Base-by-base conservation (phyloP, 805 yeast genomes). In the Teunomyces pallodes region DNA sequence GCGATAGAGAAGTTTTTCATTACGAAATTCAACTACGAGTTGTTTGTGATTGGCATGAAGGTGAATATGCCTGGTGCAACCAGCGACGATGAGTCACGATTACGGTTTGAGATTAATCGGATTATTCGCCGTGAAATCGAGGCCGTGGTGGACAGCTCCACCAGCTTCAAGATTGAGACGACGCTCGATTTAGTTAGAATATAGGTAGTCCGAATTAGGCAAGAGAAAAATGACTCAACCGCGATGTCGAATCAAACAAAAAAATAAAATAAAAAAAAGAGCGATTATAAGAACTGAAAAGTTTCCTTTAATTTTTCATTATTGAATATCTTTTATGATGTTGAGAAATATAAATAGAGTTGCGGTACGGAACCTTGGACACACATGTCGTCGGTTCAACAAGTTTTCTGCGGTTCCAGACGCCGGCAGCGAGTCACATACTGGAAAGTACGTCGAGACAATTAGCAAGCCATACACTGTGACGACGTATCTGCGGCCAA, bases 401-500 rank as follows among this genome's bases (percentile, higher is more conserved):
- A 7, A 31, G 20, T 10, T 17, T 16, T 6, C 14, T 7, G 32
- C 14, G 30, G 8, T 51, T 29, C 58, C 64, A 10, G 72, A 67
- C 47, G 70, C 74, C n/a, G 46, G 56, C 3, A 60, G 61, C 9
- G 54, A 55, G 16, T 61, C 75, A 10, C 63, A 63, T 33, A 69
- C 72, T 6, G 72, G 70, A 3, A 61, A 70, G 52, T 73, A 61
- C 55, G 71, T 84, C 42, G 66, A 68, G 24, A 75, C 75, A 16
- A 69, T 74, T 46, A 74, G 75, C 38, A 65, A 71, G 45, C 81
- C 79, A 7, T 84, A 70, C 62, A 76, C 84, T 8, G 91, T 85
- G 7, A 83, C 94, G 4, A 88, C 96, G 0, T 89, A 90, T 61
- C 79, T 90, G 9, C 81, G 91, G 59, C 96, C 96, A 9, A 75